Base-by-base conservation (phyloP, 306 rosid species). In the Nissolia schottii region DNA sequence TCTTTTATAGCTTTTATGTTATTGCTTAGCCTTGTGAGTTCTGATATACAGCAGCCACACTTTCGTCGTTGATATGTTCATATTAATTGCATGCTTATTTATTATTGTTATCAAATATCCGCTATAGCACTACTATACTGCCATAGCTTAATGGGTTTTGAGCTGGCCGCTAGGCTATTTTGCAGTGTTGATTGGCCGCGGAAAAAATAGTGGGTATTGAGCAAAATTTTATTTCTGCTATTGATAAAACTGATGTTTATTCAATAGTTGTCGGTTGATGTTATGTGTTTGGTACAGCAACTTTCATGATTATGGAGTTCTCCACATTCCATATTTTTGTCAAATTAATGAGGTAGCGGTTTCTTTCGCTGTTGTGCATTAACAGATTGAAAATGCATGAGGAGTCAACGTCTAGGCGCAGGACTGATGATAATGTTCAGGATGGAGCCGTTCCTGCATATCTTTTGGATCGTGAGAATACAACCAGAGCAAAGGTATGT, bases 391-490 rank as follows among this genome's bases (percentile, higher is more conserved):
- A 83, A 29, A 89, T 89, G 92, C 98, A 93, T 50, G 98, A 90
- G 74, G 97, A 93, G 74, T 90, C 97, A 14, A 78, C 92, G 32
- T 63, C 82, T 49, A 81, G 96, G 75, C 90, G 92, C 65, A 93
- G 89, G 89, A 85, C 85, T 34, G 97, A 90, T 61, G 98, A 93
- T 66, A 90, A 88, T 80, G 92, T 90, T 75, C 88, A 79, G 1
- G 90, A 90, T 13, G 97, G 97, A 25, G 93, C 97, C 58, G 75
- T 88, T 71, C 98, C 97, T 55, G 87, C 93, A 4, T 93, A 85
- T 81, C 84, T 93, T 62, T 67, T 93, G 49, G 98, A 93, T 75
- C 98, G 98, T 84, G 98, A 90, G 50, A 86, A 69, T 43, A 93
- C 98, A 7, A 66, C 90, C 65, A 82, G 97, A 29, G 91, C 96